These are phyloP conservation scores for Dictyostelium purpureum DNA, from an alignment of 78 protist species.

Conservation along the genomic window DNA sequence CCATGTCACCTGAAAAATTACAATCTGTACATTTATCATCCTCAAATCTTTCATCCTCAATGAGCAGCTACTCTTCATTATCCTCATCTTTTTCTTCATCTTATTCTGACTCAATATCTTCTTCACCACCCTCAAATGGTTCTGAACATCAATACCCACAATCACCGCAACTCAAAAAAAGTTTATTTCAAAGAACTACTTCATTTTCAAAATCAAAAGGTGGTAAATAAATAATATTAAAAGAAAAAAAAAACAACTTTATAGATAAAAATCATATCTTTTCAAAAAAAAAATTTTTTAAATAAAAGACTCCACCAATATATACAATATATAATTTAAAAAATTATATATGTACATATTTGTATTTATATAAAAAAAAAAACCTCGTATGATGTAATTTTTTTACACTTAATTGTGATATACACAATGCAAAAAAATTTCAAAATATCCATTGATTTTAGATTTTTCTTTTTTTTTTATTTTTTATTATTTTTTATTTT, in stretches of 20 bases:
- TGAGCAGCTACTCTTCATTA: background rate
- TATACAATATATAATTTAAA: background rate
- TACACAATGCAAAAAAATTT: background rate
- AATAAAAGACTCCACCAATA: background rate
- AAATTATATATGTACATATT: background rate
- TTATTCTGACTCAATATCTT: background rate
- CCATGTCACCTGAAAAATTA: background rate
- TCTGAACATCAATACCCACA: background rate
- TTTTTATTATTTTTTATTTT: background rate
- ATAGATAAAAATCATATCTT: background rate
- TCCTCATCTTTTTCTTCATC: constrained; percentile 1
- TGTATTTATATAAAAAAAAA: background rate
- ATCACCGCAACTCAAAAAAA: constrained; percentile 1
- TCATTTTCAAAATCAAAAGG: background rate
- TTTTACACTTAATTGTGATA: background rate
- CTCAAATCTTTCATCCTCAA: background rate
- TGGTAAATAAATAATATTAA: background rate
- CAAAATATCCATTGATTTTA: background rate
- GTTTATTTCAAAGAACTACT: background rate
- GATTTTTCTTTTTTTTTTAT: background rate
- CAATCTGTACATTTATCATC: background rate
- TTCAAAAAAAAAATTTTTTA: too few relatives aligned
- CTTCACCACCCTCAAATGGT: background rate
- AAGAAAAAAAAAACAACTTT: background rate
- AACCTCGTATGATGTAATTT: background rate